These are phyloP conservation scores for Globisporangium barbulae DNA, from an alignment of 352 stramenopile genomes.

Conservation along the genomic window DNA sequence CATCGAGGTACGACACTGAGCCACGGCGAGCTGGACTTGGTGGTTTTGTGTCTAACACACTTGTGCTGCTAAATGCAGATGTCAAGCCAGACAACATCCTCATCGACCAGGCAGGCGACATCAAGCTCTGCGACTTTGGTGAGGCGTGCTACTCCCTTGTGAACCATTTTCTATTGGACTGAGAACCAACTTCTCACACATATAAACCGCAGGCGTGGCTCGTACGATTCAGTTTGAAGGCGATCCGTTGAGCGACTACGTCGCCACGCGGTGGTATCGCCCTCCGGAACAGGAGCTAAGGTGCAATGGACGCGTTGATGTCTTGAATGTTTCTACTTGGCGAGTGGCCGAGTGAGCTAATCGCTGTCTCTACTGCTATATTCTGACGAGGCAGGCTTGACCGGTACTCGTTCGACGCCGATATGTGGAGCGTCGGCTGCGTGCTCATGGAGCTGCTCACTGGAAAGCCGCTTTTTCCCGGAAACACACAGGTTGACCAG, in stretches of 20 bases:
- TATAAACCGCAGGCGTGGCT: slow-evolving; percentile 39
- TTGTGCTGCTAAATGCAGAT: slow-evolving; percentile 28
- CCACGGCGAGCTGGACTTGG: neutral
- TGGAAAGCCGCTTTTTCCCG: slow-evolving; percentile 70
- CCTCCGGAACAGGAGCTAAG: slow-evolving; percentile 79
- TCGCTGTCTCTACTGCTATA: neutral
- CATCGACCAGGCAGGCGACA: slow-evolving; percentile 64
- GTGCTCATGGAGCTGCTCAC: slow-evolving; percentile 74
- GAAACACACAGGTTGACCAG: slow-evolving; percentile 78
- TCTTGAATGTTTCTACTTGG: too few species aligned
- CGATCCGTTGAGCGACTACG: slow-evolving; percentile 74
- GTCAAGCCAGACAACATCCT: slow-evolving; percentile 84
- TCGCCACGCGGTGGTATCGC: slow-evolving; percentile 80
- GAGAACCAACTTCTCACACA: neutral
- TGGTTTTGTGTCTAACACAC: neutral
- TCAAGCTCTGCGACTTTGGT: slow-evolving; percentile 82
- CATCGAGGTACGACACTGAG: slow-evolving; percentile 50
- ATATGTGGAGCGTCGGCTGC: slow-evolving; percentile 82
- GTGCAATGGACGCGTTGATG: slow-evolving; percentile 18
- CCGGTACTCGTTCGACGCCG: slow-evolving; percentile 78
- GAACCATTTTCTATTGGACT: neutral
- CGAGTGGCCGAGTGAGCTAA: neutral
- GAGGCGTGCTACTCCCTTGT: neutral
- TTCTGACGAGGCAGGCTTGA: slow-evolving; percentile 37
- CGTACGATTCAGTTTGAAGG: slow-evolving; percentile 77